Evolutionary conservation across 805 yeast species (phyloP), one percentile per base, ranked within the genome.

Genomic region (Starmera amethionina): DNA sequence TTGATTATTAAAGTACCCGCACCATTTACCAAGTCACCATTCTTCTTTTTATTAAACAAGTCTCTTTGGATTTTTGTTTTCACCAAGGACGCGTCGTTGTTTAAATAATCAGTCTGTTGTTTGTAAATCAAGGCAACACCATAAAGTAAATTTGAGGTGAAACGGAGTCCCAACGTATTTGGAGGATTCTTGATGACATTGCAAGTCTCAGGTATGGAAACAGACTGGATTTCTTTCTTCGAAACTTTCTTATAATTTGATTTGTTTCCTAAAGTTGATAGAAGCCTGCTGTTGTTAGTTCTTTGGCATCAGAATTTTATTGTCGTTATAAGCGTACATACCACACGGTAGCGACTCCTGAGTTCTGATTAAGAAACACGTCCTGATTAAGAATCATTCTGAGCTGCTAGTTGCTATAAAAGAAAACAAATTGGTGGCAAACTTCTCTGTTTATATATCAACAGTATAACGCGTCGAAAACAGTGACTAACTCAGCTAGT

Each of bases 61-160:
- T 54, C 58, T 15, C 52, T 45, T 11, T 51, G 56, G 22, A 55
- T 32, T 18, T 52, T 46, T 4, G 57, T 46, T 30, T 55, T 48
- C 8, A 51, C 42, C 9, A 41, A 16, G 11, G 46, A 43, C 0
- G 53, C 42, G 39, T 55, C 59, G 29, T 38, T 50, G 46, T 62
- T 64, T 46, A 71, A 65, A 46, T 67, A 68, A 4, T 66, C 67
- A 0, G 72, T 65, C 50, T 78, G 73, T 25, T 70, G 68, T 42
- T 64, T 71, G 50, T 69, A 70, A 32, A 68, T 54, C 31, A 73
- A 42, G 1, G 75, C 58, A 5, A 72, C 58, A 1, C 79, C 79
- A 44, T 70, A 63, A 30, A 73, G 50, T 8, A 73, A 47, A 36
- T 54, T 67, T 0, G 76, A 69, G 0, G 63, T 54, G 12, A 65